Percentiles rank a stretch among this genome's conserved stretches.
Evolutionary conservation across 2,329 filamentous ascomycete genomes (phyloP).

Genomic region (Talaromyces sp.): DNA sequence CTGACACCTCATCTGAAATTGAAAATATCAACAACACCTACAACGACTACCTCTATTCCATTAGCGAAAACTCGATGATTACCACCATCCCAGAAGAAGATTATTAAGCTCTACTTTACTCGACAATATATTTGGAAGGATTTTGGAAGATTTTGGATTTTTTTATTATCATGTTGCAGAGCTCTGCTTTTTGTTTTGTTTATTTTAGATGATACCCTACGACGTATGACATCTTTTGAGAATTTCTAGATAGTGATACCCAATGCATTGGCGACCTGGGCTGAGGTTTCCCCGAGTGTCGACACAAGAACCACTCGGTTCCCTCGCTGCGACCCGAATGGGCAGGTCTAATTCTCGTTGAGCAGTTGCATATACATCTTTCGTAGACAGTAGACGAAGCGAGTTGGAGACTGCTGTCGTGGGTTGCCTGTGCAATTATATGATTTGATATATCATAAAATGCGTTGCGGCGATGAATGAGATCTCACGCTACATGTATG

Average conservation of each 20-base stretch:
- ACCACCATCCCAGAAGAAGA: not conserved
- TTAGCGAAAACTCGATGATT: not conserved
- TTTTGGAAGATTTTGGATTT: not conserved
- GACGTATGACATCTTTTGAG: not conserved
- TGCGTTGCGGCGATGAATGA: not conserved
- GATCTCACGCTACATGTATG: not conserved
- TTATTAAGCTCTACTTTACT: not conserved
- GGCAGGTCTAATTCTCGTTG: not conserved
- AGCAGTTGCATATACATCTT: not conserved
- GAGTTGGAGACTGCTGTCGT: not conserved
- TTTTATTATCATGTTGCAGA: not conserved
- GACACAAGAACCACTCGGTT: slow-evolving; percentile 12
- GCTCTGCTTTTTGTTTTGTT: not conserved
- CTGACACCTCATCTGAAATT: not conserved
- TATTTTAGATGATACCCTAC: not conserved
- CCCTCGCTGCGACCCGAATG: slow-evolving; percentile 6
- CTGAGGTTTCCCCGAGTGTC: slow-evolving; percentile 7
- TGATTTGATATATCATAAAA: not conserved
- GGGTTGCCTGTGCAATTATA: not conserved
- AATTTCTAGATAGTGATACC: not conserved
- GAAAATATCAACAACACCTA: not conserved
- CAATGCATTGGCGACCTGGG: slow-evolving; percentile 2
- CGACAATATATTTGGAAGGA: not conserved
- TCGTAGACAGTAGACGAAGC: not conserved
- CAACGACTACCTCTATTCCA: not conserved